phyloP scores from a whole-genome alignment of 2,329 filamentous ascomycete genomes.

The Grosmannia serpens region DNA sequence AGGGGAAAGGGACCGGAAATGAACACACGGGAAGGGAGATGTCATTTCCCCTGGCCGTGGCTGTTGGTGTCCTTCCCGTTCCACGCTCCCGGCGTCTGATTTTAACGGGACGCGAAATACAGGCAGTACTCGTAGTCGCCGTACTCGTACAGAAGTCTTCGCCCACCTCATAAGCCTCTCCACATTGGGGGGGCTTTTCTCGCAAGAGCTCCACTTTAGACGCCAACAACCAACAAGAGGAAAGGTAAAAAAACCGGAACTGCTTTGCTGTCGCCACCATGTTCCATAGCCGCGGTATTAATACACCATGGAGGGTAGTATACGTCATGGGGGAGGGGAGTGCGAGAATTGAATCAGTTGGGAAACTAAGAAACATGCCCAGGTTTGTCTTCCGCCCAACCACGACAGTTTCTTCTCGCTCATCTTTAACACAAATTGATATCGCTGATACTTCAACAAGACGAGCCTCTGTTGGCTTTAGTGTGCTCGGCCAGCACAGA shows the following conservation, averaged over 20 bases:
- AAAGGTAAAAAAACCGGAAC: too few relatives aligned
- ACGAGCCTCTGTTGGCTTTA: background rate
- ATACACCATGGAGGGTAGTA: too few relatives aligned
- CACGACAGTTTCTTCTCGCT: too few relatives aligned
- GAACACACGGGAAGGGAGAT: background rate
- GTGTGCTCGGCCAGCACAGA: background rate
- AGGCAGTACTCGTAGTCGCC: background rate
- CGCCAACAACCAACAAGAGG: background rate
- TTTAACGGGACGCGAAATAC: background rate
- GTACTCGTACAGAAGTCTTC: too few relatives aligned
- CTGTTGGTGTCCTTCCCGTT: background rate
- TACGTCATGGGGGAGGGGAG: too few relatives aligned
- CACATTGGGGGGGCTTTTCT: background rate
- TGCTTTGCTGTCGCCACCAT: background rate
- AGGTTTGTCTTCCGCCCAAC: too few relatives aligned
- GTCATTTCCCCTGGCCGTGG: background rate
- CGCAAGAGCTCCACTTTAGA: background rate
- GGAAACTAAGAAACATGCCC: background rate
- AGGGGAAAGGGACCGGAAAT: too few relatives aligned
- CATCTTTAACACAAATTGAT: too few relatives aligned
- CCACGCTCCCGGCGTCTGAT: background rate
- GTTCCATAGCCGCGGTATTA: background rate
- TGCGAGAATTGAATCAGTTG: too few relatives aligned
- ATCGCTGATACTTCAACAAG: background rate
- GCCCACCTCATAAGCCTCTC: too few relatives aligned